Conservation (phyloP, 2,329 filamentous ascomycete genomes). For the Fusarium tanahbumbuense region DNA sequence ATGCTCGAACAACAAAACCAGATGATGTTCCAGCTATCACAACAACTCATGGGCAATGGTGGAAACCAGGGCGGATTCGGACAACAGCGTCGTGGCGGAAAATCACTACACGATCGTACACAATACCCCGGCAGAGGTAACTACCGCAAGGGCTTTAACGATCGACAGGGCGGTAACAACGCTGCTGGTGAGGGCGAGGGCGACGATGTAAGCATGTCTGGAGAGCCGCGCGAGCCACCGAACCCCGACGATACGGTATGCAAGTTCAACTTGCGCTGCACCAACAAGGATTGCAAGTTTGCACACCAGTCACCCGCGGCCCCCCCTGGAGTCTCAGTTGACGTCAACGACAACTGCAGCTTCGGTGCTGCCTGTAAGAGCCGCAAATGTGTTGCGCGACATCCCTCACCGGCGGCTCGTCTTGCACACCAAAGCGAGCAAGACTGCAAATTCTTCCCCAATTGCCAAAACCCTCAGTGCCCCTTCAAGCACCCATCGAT, state of each 20-base stretch:
- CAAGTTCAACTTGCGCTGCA: constrained; percentile 90
- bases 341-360: constrained; percentile 82
- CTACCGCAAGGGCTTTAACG: constrained; percentile 62
- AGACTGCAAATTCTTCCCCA: constrained; percentile 91
- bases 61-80: constrained; percentile 57
- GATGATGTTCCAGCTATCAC: constrained; percentile 82
- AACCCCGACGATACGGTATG: constrained; percentile 78
- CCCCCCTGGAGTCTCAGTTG: constrained; percentile 79
- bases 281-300: constrained; percentile 89
- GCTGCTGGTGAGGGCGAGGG: constrained; percentile 57
- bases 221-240: constrained; percentile 63
- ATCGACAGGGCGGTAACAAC: constrained; percentile 51
- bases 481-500: constrained; percentile 89
- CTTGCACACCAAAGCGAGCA: constrained; percentile 82
- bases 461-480: constrained; percentile 89
- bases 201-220: constrained; percentile 73
- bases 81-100: constrained; percentile 57
- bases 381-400: constrained; percentile 89
- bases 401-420: constrained; percentile 89
- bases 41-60: constrained; percentile 68
- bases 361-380: constrained; percentile 96
- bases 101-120: constrained; percentile 81
- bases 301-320: constrained; percentile 95
- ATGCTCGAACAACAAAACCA: constrained; percentile 90
- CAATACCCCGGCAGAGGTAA: constrained; percentile 65